Conservation (phyloP, 192 early-diverging fungal species). For the Podochytrium sp. region DNA sequence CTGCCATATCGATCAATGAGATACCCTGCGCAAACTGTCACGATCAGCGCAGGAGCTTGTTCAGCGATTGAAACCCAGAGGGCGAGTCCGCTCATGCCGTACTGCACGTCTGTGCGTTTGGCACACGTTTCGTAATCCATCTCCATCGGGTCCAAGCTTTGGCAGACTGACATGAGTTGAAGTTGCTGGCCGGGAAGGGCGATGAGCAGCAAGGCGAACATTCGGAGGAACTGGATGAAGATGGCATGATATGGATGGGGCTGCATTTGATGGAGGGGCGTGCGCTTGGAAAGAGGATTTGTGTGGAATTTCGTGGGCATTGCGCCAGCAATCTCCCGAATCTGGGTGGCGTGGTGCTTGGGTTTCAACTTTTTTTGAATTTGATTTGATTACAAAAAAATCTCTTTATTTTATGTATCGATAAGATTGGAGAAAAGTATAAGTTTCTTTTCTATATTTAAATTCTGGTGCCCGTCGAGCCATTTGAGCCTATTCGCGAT, state of each 20-base stretch:
- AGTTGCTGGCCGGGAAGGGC: conserved; percentile 10
- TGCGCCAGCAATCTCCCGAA: too few relatives aligned
- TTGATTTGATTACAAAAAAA: too few relatives aligned
- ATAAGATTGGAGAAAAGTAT: too few relatives aligned
- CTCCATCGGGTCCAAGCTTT: neutral
- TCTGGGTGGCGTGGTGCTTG: too few relatives aligned
- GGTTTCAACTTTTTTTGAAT: too few relatives aligned
- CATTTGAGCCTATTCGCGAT: too few relatives aligned
- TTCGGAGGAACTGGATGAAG: neutral
- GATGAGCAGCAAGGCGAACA: neutral
- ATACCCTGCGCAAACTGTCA: conserved; percentile 7
- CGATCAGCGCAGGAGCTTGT: neutral
- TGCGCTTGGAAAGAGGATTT: too few relatives aligned
- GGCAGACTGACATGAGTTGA: neutral
- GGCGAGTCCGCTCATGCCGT: neutral
- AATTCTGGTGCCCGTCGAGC: too few relatives aligned
- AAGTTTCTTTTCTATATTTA: too few relatives aligned
- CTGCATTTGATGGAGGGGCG: too few relatives aligned
- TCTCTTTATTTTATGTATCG: too few relatives aligned
- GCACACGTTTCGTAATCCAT: conserved; percentile 23
- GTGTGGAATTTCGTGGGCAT: too few relatives aligned
- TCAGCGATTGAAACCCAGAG: neutral
- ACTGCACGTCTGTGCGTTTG: conserved; percentile 7
- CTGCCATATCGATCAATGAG: conserved; percentile 1
- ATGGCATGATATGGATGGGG: conserved; percentile 2